A percentile compares a stretch with the other conserved stretches of the same genome.
These are phyloP conservation scores for Globisporangium orthogonon DNA, from an alignment of 352 stramenopile genomes.

Conservation along the genomic window DNA sequence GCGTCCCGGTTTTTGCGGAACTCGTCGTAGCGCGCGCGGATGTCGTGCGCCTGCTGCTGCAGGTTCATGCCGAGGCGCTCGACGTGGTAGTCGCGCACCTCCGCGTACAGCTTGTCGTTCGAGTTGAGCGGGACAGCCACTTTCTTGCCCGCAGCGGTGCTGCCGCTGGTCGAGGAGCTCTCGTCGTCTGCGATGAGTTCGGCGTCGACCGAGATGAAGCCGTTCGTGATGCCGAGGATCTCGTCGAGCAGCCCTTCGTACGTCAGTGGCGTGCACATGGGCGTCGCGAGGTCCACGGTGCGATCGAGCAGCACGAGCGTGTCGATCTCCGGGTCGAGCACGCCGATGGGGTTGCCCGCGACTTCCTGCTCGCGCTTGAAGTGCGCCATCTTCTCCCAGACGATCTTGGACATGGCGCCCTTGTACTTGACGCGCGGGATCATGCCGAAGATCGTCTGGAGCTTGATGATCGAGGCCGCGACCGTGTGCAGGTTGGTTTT, in stretches of 20 bases:
- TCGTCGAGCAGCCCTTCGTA: constrained; percentile 97
- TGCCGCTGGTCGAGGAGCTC: constrained; percentile 10
- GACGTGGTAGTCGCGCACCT: constrained; percentile 95
- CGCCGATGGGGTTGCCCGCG: constrained; percentile 63
- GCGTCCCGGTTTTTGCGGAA: constrained; percentile 95
- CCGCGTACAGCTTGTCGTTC: constrained; percentile 93
- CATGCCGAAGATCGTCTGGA: constrained; percentile 90
- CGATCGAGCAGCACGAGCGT: constrained; percentile 94
- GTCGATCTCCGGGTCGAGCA: constrained; percentile 88
- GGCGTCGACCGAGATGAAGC: constrained; percentile 76
- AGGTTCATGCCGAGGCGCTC: constrained; percentile 95
- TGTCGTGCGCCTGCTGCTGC: constrained; percentile 93
- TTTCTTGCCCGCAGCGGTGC: constrained; percentile 40
- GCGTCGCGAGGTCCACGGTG: constrained; percentile 93
- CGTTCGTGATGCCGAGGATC: constrained; percentile 92
- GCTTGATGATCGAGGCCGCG: constrained; percentile 86
- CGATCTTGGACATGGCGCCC: constrained; percentile 86
- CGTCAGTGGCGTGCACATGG: constrained; percentile 94
- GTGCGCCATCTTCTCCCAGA: constrained; percentile 89
- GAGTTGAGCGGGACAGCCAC: constrained; percentile 94
- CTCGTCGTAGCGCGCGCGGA: constrained; percentile 92
- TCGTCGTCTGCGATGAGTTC: constrained; percentile 69
- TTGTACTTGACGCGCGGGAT: constrained; percentile 95
- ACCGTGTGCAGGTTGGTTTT: constrained; percentile 87
- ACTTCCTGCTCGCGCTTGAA: constrained; percentile 90